Conservation (phyloP, 163 green algal species). For the Chlorella variabilis region DNA sequence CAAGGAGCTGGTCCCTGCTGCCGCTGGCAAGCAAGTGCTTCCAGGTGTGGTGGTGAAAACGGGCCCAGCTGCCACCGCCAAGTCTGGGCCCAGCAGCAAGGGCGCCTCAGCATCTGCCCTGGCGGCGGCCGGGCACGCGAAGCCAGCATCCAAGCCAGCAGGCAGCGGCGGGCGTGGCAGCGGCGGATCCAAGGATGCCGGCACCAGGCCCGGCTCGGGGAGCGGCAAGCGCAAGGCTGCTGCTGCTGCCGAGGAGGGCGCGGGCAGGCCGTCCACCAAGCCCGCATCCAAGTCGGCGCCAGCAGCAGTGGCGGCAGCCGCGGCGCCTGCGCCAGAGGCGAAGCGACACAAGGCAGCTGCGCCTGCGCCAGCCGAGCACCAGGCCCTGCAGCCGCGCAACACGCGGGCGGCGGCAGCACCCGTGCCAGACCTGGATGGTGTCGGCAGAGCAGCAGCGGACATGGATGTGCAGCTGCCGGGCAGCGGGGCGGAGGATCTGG, state of each 20-base stretch:
- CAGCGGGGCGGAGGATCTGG: conserved; percentile 12
- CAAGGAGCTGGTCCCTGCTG: neutral
- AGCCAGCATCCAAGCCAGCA: neutral
- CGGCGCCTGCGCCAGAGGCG: neutral
- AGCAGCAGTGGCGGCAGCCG: neutral
- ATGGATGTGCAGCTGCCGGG: neutral
- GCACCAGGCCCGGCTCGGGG: neutral
- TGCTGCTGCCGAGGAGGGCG: neutral
- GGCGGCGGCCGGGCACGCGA: neutral
- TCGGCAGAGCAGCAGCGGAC: no score
- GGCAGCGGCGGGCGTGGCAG: neutral
- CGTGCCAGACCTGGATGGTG: no score
- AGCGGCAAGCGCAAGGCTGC: conserved; percentile 33
- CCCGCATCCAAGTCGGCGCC: neutral
- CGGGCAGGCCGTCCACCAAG: neutral
- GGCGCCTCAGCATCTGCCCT: neutral
- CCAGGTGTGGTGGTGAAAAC: conserved; percentile 16
- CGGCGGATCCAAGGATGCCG: neutral
- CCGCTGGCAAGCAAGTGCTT: conserved; percentile 23
- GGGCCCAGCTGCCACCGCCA: neutral
- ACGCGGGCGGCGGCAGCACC: neutral
- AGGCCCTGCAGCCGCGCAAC: neutral
- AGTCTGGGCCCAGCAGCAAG: neutral
- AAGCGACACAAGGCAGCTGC: conserved; percentile 24
- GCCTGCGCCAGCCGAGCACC: neutral